Base-by-base conservation (phyloP, 768 basidiomycete genomes). In the Lactarius trivialis region DNA sequence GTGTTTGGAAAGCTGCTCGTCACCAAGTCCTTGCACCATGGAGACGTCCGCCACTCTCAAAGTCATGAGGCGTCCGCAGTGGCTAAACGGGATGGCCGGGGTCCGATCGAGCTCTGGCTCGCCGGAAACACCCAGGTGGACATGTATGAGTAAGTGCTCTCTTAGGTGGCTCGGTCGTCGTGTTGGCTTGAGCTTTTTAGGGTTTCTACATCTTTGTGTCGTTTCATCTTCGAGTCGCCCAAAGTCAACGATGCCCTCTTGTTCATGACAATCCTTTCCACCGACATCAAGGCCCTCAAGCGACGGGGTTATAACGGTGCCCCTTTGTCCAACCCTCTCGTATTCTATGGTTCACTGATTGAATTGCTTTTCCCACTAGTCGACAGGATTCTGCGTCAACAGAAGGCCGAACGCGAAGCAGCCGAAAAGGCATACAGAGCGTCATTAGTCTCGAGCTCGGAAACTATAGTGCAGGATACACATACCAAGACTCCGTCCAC, bases 211-310 rank as follows among this genome's bases (percentile, higher is more conserved):
- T 88, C 90, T 1, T 76, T 98, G 33, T 93, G 91, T 71, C 85
- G 85, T 19, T 71, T 89, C 7, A 73, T 97, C 33, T 91, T 98
- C 65, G 82, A 88, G 59, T 79, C 83, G 8, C 85, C 85, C 2
- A 88, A 89, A 72, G 82, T 86, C 28, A 92, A 94, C 70, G 96
- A 99, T 71, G 84, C 90, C 0, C 77, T 99, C 7, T 72, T 98
- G 8, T 88, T 98, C 67, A 90, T 92, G 83, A 97, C 94, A 0
- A 92, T 99, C 57, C 79, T 99, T 19, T 92, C 93, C 0, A 98
- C 95, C 0, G 92, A 95, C 66, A 74, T 98, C 43, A 82, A 84
- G 61, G 85, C 91, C 3, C 72, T 97, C 65, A 87, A 85, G 68
- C 78, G 93, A 41, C 78, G 93, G 65, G 94, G 93, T 6, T 95